Base-by-base conservation (phyloP, 805 yeast genomes). In the Metschnikowia amazonensis region DNA sequence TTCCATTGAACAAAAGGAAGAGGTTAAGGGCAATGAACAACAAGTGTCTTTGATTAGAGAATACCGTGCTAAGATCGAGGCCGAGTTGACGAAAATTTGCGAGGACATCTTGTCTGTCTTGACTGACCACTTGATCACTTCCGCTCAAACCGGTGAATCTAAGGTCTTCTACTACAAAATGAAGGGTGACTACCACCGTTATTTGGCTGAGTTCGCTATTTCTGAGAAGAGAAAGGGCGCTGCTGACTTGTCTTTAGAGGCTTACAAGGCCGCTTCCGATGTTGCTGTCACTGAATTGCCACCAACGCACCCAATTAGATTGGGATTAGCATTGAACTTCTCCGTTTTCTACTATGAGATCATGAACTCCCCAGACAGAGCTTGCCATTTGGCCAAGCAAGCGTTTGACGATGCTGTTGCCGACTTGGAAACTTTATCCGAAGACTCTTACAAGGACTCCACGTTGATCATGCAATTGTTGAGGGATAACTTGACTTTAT, bases 141-240 rank as follows among this genome's bases (percentile, higher is more conserved):
- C 92, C 53, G 97, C 98, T 53, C 88, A 85, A 67, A 82, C 96
- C 56, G 97, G 97, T 63, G 99, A 94, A 75, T 89, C 97, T 42
- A 89, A 92, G 79, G 98, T 92, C 46, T 92, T 92, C 74, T 92
- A 92, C 80, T 89, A 88, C 77, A 92, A 92, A 81, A 92, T 92
- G 98, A 92, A 92, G 78, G 99, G 98, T 79, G 99, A 92, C 72
- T 92, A 92, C 79, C 96, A 90, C 79, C 96, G 99, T 79, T 92
- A 92, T 74, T 80, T 92, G 74, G 97, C 97, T 53, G 99, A 92
- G 77, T 94, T 92, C 65, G 92, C 97, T 52, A 79, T 82, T 60
- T 82, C 87, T 55, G 97, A 89, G 59, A 86, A 84, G 73, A 87
- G 97, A 69, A 88, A 89, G 68, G 89, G 79, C 56, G 95, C 96